Evolutionary conservation across 768 basidiomycete genomes (phyloP).

Genomic region (Coprinellus micaceus): DNA sequence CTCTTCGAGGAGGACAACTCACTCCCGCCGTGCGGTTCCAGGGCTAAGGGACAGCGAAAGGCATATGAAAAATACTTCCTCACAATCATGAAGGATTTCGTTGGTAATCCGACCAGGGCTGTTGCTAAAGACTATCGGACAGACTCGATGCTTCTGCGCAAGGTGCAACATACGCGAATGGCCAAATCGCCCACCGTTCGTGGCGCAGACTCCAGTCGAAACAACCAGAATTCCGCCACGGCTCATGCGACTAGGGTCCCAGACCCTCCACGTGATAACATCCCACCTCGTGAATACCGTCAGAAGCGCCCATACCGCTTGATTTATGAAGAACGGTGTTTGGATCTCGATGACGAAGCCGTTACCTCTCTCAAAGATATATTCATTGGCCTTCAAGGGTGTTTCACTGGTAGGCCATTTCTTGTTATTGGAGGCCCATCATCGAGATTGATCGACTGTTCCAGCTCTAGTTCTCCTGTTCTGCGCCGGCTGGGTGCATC

Average conservation of each 20-base stretch:
- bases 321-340: background rate
- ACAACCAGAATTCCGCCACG: background rate
- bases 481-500: constrained; percentile 5
- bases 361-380: background rate
- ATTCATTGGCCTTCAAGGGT: background rate
- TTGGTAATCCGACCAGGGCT: background rate
- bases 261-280: no score
- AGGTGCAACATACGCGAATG: background rate
- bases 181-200: background rate
- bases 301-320: background rate
- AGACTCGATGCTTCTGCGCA: background rate
- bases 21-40: background rate
- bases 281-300: background rate
- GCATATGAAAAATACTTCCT: background rate
- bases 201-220: background rate
- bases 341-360: background rate
- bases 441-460: background rate
- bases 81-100: background rate
- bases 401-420: background rate
- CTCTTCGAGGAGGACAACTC: background rate
- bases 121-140: background rate
- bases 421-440: background rate
- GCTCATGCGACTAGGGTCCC: background rate
- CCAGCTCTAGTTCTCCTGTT: constrained; percentile 3
- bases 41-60: background rate